Base-by-base conservation (phyloP, 75 land plant genomes). In the Sequoiadendron giganteum region DNA sequence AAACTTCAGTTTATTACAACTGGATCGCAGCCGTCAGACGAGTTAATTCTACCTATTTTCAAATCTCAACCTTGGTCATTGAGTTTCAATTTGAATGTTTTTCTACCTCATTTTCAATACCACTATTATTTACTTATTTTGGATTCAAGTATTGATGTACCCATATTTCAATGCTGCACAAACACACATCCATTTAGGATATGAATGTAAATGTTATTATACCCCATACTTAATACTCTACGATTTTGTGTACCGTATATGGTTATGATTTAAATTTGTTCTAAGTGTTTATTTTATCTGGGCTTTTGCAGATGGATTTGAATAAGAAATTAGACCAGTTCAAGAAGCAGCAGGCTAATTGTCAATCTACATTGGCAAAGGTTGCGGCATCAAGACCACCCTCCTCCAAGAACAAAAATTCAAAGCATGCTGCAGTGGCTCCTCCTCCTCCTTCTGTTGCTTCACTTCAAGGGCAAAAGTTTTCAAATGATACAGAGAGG, bases 401-500 rank as follows among this genome's bases (percentile, higher is more conserved):
- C 15, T 89, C 88, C 85, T 38, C 86, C 65, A 79, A 77, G 84
- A 13, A 55, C 52, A 32, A 84, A 15, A 11, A 86, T 52, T 19
- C 88, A 49, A 65, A 34, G 30, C 89, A 79, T 88, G 48, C 87
- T 52, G 19, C 90, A 55, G 86, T 88, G 48, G 47, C 88, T 7
- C 58, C 88, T 19, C 78, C 89, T 30, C 55, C 94, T 49, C 18
- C 91, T 48, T 81, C 58, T 45, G 25, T 87, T 87, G 65, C 91
- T 40, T 87, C 90, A 54, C 61, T 87, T 49, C 86, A 90, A 54
- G 83, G 86, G 1, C 86, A 92, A 15, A 96, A 96, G 45, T 97
- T 97, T 72, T 93, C 96, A 14, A 96, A 95, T 91, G 99, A 98
- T 85, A 98, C 95, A 8, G 99, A 98, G 79, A 95, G 98, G 87